These are phyloP conservation scores for Yarrowia deformans DNA, from an alignment of 805 yeast genomes.

Conservation along the genomic window DNA sequence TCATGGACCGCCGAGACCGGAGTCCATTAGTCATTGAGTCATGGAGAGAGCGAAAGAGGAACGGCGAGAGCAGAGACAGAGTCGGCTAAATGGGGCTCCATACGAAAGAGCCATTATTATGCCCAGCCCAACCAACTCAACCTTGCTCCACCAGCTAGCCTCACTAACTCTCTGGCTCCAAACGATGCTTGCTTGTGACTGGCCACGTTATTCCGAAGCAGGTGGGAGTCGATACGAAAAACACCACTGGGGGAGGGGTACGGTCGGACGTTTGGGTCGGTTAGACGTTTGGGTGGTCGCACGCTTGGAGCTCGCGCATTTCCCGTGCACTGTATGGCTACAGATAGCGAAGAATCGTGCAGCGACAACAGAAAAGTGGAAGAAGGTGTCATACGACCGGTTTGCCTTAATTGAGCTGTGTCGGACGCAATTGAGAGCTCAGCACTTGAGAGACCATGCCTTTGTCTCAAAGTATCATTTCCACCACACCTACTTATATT, in stretches of 20 bases:
- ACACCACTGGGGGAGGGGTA: no score
- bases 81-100: background rate
- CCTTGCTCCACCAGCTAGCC: background rate
- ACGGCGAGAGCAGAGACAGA: no score
- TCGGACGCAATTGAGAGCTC: no score
- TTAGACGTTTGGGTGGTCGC: no score
- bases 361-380: background rate
- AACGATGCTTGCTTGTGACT: constrained; percentile 4
- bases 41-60: no score
- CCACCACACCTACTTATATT: no score
- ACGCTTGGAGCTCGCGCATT: background rate
- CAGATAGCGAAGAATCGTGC: background rate
- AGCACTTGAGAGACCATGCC: no score
- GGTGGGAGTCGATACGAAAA: constrained; percentile 1
- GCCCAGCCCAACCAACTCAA: background rate
- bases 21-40: background rate
- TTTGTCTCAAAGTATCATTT: no score
- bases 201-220: constrained; percentile 16
- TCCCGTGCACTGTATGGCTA: constrained; percentile 17
- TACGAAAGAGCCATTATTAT: no score
- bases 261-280: no score
- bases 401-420: background rate
- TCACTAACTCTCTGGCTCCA: background rate
- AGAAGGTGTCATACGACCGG: no score
- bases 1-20: constrained; percentile 26